Conservation (phyloP, 345 rosid species). For the Populus nigra region DNA sequence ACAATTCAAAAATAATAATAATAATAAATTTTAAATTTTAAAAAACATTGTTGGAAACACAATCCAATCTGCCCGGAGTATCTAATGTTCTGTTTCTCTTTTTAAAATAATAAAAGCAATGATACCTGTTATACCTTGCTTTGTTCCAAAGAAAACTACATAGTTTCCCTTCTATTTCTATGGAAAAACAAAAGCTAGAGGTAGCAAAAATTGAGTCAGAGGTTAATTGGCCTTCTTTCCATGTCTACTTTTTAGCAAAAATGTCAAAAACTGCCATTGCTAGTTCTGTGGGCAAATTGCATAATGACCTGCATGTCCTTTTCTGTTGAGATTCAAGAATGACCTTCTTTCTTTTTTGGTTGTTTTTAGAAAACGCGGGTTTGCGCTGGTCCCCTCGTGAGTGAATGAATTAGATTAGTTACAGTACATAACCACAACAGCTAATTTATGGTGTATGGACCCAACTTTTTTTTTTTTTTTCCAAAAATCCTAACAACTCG, state of each 20-base stretch:
- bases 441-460: background rate
- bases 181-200: background rate
- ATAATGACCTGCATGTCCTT: background rate
- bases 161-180: background rate
- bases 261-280: background rate
- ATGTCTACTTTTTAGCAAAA: background rate
- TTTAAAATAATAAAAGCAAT: constrained; percentile 4
- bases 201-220: background rate
- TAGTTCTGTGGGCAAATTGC: background rate
- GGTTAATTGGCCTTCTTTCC: background rate
- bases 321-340: background rate
- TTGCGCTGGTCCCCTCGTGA: background rate
- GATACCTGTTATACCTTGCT: background rate
- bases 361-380: constrained; percentile 7
- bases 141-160: background rate
- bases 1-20: too few species aligned
- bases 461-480: too few species aligned
- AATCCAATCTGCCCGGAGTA: background rate
- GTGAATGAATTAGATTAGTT: background rate
- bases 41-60: too few species aligned
- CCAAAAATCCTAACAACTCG: background rate
- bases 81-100: constrained; percentile 2
- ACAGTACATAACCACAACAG: background rate
- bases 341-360: background rate
- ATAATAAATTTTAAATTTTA: too few species aligned